These are phyloP conservation scores for Sclerotinia glacialis DNA, from an alignment of 2,329 filamentous ascomycete genomes.

Conservation along the genomic window DNA sequence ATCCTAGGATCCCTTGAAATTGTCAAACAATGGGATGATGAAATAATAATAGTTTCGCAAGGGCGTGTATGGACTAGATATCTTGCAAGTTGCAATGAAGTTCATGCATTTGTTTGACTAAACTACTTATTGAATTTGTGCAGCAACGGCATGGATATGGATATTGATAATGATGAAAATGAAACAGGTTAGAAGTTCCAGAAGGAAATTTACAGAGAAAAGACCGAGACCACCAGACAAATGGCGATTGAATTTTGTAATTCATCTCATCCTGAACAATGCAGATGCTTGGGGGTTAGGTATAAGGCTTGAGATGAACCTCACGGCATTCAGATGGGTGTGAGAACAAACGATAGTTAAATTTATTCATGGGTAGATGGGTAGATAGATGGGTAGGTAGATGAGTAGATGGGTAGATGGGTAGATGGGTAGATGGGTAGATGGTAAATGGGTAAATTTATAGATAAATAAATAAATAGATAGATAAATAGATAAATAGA, in stretches of 20 bases:
- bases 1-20: constrained; percentile 22
- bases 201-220: neutral
- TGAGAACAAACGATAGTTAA: neutral
- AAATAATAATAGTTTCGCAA: constrained; percentile 1
- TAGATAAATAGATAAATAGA: too few relatives aligned
- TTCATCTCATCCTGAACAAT: neutral
- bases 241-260: neutral
- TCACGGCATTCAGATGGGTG: neutral
- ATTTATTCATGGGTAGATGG: too few relatives aligned
- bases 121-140: constrained; percentile 5
- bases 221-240: too few relatives aligned
- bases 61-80: constrained; percentile 12
- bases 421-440: too few relatives aligned
- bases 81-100: neutral
- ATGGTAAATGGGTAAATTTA: too few relatives aligned
- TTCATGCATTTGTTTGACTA: constrained; percentile 17
- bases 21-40: constrained; percentile 21
- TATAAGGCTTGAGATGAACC: neutral
- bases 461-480: too few relatives aligned
- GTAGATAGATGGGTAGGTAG: too few relatives aligned
- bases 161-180: constrained; percentile 13
- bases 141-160: neutral
- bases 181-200: neutral
- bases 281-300: neutral
- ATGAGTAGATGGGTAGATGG: too few relatives aligned